Evolutionary conservation across 306 rosid genomes (phyloP).

Genomic region (Inga laurina): DNA sequence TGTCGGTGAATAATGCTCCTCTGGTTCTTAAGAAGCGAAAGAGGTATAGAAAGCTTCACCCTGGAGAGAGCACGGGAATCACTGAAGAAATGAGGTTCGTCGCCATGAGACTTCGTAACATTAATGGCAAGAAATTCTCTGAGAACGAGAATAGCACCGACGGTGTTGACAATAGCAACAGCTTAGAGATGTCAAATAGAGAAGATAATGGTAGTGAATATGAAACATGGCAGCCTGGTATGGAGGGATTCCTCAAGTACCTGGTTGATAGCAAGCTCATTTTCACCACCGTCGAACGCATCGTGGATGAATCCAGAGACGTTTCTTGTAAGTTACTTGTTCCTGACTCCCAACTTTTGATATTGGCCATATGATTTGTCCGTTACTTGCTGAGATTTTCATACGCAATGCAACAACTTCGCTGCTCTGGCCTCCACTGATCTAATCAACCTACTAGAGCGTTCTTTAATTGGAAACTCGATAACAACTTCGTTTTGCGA

Average conservation of each 20-base stretch:
- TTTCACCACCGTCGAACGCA: constrained; percentile 74
- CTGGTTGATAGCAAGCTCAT: constrained; percentile 73
- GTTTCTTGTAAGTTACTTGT: constrained; percentile 61
- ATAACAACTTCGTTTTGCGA: neutral
- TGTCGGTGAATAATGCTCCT: neutral
- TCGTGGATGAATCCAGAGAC: constrained; percentile 68
- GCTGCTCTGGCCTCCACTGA: neutral
- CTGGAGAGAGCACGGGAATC: constrained; percentile 83
- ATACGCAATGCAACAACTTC: neutral
- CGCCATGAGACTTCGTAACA: constrained; percentile 81
- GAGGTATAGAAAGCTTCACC: constrained; percentile 64
- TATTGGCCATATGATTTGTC: neutral
- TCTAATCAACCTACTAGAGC: neutral
- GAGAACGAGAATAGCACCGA: neutral
- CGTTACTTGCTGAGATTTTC: neutral
- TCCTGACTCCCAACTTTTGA: neutral
- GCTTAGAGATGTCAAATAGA: neutral
- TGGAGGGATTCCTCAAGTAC: constrained; percentile 64
- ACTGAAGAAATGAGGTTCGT: constrained; percentile 94
- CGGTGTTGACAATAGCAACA: neutral
- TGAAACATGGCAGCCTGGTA: constrained; percentile 63
- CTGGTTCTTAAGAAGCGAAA: constrained; percentile 49
- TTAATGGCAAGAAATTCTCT: constrained; percentile 40
- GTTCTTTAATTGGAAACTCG: neutral
- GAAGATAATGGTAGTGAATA: constrained; percentile 6